Conservation (phyloP, 768 basidiomycete genomes). For the Cubamyces sp. region DNA sequence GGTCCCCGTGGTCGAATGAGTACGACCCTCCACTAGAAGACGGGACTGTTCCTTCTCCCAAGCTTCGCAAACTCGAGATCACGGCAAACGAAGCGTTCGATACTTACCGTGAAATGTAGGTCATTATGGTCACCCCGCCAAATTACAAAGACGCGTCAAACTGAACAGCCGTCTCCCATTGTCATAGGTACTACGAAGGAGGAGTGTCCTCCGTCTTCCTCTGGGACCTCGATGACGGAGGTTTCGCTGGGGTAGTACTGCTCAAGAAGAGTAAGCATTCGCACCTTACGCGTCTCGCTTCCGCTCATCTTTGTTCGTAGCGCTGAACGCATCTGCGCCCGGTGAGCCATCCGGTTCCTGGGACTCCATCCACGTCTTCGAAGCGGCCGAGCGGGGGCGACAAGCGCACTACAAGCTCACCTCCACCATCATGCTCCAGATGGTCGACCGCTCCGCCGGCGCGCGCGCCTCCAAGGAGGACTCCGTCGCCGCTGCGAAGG, state of each 20-base stretch:
- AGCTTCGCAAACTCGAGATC: conserved; percentile 89
- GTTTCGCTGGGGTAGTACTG: conserved; percentile 95
- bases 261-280: conserved; percentile 80
- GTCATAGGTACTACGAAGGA: conserved; percentile 90
- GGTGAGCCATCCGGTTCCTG: conserved; percentile 84
- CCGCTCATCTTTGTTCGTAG: conserved; percentile 41
- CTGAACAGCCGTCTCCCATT: not conserved
- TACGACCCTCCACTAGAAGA: conserved; percentile 91
- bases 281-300: not conserved
- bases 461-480: conserved; percentile 23
- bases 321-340: conserved; percentile 56
- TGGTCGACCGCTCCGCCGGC: conserved; percentile 55
- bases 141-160: not conserved
- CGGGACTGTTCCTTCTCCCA: conserved; percentile 82
- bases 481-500: conserved; percentile 21
- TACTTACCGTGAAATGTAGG: conserved; percentile 93
- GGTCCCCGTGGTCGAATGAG: conserved; percentile 98
- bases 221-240: conserved; percentile 97
- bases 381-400: conserved; percentile 87
- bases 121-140: conserved; percentile 8
- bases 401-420: conserved; percentile 97
- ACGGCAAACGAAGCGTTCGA: conserved; percentile 96
- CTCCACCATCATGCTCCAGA: conserved; percentile 94
- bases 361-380: conserved; percentile 99
- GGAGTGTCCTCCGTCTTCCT: conserved; percentile 96